Percentiles rank a stretch among this genome's conserved stretches.
Evolutionary conservation across 306 rosid genomes (phyloP).

Genomic region (Malus fusca): DNA sequence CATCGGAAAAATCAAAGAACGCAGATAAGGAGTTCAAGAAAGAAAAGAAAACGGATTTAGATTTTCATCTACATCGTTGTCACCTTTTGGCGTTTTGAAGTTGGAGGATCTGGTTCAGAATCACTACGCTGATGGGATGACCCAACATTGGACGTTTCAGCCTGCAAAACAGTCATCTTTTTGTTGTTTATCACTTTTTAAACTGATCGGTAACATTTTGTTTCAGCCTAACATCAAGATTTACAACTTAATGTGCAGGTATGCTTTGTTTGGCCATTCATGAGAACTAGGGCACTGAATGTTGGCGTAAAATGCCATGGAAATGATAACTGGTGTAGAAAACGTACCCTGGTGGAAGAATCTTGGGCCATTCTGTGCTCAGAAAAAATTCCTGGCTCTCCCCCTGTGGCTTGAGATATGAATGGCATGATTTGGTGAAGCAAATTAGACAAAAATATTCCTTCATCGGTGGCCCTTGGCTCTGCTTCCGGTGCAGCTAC

Average conservation of each 20-base stretch:
- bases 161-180: slow-evolving; percentile 13
- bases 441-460: slow-evolving; percentile 65
- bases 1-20: neutral
- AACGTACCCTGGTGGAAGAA: slow-evolving; percentile 49
- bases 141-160: slow-evolving; percentile 40
- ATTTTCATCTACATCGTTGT: neutral
- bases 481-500: slow-evolving; percentile 50
- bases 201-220: neutral
- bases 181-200: neutral
- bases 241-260: neutral
- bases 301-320: neutral
- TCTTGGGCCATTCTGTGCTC: slow-evolving; percentile 33
- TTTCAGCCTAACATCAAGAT: neutral
- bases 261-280: neutral
- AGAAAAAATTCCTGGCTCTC: slow-evolving; percentile 38
- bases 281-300: neutral
- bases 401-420: slow-evolving; percentile 48
- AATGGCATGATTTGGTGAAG: slow-evolving; percentile 79
- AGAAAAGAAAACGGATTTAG: neutral
- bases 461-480: slow-evolving; percentile 61
- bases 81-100: slow-evolving; percentile 88
- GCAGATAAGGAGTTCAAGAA: neutral
- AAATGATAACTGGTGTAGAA: slow-evolving; percentile 2
- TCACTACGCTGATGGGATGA: slow-evolving; percentile 44
- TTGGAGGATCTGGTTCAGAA: slow-evolving; percentile 47